A percentile compares a stretch with the other conserved stretches of the same genome.
These are phyloP conservation scores for Colletotrichum lindemuthianum DNA, from an alignment of 2,329 filamentous ascomycete genomes.

Conservation along the genomic window DNA sequence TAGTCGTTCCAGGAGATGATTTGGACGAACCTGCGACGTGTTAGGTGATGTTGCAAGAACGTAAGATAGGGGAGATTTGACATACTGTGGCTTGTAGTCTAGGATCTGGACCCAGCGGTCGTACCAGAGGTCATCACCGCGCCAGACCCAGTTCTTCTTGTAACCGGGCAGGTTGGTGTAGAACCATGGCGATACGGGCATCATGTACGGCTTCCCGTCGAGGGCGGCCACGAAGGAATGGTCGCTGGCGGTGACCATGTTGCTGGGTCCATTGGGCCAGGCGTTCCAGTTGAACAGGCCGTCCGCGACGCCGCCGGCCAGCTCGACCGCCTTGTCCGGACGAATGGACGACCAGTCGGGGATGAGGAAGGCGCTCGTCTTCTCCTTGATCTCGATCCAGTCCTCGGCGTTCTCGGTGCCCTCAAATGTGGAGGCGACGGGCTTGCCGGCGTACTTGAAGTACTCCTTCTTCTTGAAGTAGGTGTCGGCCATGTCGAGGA, in stretches of 20 bases:
- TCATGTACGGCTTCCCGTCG: conserved; percentile 52
- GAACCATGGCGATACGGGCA: conserved; percentile 67
- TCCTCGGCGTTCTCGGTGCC: conserved; percentile 52
- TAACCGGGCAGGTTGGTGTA: conserved; percentile 67
- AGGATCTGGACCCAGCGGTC: conserved; percentile 66
- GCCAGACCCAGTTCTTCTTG: conserved; percentile 71
- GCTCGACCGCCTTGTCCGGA: conserved; percentile 36
- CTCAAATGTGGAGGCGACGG: conserved; percentile 56
- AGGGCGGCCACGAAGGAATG: conserved; percentile 35
- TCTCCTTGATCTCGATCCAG: conserved; percentile 54
- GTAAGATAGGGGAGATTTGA: conserved; percentile 55
- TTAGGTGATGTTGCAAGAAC: conserved; percentile 50
- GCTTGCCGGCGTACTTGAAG: conserved; percentile 41
- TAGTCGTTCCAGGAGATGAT: conserved; percentile 65
- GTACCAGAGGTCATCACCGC: conserved; percentile 68
- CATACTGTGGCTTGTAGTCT: conserved; percentile 55
- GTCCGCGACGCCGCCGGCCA: conserved; percentile 40
- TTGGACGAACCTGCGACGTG: conserved; percentile 55
- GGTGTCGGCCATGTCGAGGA: conserved; percentile 21
- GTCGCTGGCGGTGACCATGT: conserved; percentile 37
- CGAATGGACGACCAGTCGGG: conserved; percentile 56
- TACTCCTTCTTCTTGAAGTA: conserved; percentile 34
- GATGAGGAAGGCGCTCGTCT: conserved; percentile 53
- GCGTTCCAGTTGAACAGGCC: conserved; percentile 50
- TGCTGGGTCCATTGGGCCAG: conserved; percentile 46